Percentiles rank a stretch among this genome's conserved stretches.
Evolutionary conservation across 108 stramenopile genomes (phyloP).

Genomic region (Pseudonitzschia delicatissima): DNA sequence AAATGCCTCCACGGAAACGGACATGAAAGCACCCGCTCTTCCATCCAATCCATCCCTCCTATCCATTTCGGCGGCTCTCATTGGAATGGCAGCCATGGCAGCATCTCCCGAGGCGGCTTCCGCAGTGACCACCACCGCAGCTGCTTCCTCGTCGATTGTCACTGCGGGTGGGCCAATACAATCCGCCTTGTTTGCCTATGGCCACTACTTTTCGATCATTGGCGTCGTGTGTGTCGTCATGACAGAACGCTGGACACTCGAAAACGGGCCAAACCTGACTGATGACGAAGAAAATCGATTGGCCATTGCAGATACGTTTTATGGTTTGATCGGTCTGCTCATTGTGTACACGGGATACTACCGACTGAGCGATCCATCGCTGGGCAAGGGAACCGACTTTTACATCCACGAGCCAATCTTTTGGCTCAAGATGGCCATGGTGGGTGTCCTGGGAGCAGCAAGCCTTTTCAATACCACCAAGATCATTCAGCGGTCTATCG

Average conservation of each 20-base stretch:
- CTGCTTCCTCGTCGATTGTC: neutral
- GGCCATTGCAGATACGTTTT: slow-evolving; percentile 51
- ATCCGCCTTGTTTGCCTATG: slow-evolving; percentile 69
- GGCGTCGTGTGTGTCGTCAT: slow-evolving; percentile 49
- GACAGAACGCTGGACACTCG: slow-evolving; percentile 63
- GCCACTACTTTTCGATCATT: slow-evolving; percentile 61
- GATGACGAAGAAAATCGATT: slow-evolving; percentile 57
- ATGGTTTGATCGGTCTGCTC: slow-evolving; percentile 46
- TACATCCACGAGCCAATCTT: slow-evolving; percentile 80
- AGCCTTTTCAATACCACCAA: slow-evolving; percentile 57
- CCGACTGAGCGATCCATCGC: slow-evolving; percentile 35
- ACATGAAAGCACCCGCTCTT: neutral
- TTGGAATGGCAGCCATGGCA: neutral
- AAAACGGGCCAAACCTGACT: slow-evolving; percentile 49
- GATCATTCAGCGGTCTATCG: slow-evolving; percentile 48
- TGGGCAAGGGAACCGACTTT: slow-evolving; percentile 76
- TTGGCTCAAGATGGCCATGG: slow-evolving; percentile 75
- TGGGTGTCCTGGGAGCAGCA: slow-evolving; percentile 46
- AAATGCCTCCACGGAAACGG: neutral
- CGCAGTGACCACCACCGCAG: neutral
- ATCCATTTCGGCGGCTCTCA: neutral
- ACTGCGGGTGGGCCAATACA: slow-evolving; percentile 27
- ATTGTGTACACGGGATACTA: slow-evolving; percentile 59
- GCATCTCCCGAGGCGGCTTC: slow-evolving; percentile 1
- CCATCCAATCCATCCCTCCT: neutral